Base-by-base conservation (phyloP, 2,329 filamentous ascomycete species). In the Talaromyces verruculosus region DNA sequence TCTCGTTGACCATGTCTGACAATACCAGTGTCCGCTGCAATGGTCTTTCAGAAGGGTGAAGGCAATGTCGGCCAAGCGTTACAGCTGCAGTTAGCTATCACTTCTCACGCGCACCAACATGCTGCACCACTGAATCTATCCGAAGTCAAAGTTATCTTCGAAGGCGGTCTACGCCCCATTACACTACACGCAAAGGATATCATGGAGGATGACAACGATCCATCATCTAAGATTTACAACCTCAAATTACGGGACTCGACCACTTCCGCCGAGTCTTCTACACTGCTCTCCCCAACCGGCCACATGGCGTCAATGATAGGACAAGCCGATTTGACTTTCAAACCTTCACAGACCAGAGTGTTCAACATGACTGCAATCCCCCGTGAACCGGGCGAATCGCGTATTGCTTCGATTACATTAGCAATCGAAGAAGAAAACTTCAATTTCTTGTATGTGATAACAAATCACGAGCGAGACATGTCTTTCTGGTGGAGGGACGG, bases 361-460 rank as follows among this genome's bases (percentile, higher is more conserved):
- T 89, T 91, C 68, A 87, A 91, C 70, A 84, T 97, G 71, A 85
- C 84, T 8, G 85, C 92, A 66, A 86, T 89, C 1, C 84, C 97
- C 17, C 88, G 92, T 66, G 93, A 97, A 77, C 87, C 93, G 2
- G 93, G 92, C n/a, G 86, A 91, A 65, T 88, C 90, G 0, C 87
- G 84, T 58, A 88, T 91, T 3, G 83, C 85, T 4, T 87, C 87
- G 1, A 85, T 90, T 10, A 85, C 82, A 0, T 79, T 96, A 33
- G 79, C 82, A 0, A 78, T 95, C n/a, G 81, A 86, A 33, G 87
- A 85, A 15, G 84, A 89, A 0, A 77, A 82, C 0, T 96, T 94
- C 70, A 82, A 85, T 43, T 79, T 97, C 19, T 82, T 87, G 25
- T 91, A 91, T 71, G 84, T 84, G 4, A 81, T 89, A n/a, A 84